These are phyloP conservation scores for Sarocladium strictum DNA, from an alignment of 2,329 filamentous ascomycete species.

Conservation along the genomic window DNA sequence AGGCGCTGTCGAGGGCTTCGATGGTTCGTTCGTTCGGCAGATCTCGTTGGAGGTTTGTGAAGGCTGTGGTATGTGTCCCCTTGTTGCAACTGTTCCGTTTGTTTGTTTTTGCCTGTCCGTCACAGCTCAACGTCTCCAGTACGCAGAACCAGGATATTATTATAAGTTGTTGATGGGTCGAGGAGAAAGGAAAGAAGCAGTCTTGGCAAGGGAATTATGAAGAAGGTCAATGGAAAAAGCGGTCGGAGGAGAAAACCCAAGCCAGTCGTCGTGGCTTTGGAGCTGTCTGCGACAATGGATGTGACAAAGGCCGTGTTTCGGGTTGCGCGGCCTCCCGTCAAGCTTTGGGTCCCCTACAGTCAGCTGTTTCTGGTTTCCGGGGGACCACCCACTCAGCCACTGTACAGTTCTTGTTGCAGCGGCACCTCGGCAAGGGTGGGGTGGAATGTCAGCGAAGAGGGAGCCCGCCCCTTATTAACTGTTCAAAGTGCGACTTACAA, in stretches of 20 bases:
- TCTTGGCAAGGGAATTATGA: neutral
- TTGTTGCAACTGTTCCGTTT: neutral
- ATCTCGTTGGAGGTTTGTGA: too few relatives aligned
- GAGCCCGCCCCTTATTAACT: neutral
- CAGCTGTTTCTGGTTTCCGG: too few relatives aligned
- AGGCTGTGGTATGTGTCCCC: too few relatives aligned
- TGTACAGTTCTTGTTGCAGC: too few relatives aligned
- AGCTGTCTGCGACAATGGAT: neutral
- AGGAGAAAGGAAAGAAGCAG: neutral
- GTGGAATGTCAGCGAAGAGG: neutral
- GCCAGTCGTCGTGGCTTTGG: neutral
- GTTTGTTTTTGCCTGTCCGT: neutral
- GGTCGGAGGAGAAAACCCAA: neutral
- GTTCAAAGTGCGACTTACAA: neutral
- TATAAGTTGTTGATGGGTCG: too few relatives aligned
- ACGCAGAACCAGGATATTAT: neutral
- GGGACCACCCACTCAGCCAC: too few relatives aligned
- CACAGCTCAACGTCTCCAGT: neutral
- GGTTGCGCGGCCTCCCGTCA: slow-evolving; percentile 5
- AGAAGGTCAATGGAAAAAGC: neutral
- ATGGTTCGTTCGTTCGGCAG: too few relatives aligned
- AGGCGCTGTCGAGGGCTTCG: too few relatives aligned
- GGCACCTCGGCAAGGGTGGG: neutral
- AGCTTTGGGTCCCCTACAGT: too few relatives aligned
- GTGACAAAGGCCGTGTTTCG: slow-evolving; percentile 1